Base-by-base conservation (phyloP, 2,329 filamentous ascomycete species). In the Fusarium euwallaceae region DNA sequence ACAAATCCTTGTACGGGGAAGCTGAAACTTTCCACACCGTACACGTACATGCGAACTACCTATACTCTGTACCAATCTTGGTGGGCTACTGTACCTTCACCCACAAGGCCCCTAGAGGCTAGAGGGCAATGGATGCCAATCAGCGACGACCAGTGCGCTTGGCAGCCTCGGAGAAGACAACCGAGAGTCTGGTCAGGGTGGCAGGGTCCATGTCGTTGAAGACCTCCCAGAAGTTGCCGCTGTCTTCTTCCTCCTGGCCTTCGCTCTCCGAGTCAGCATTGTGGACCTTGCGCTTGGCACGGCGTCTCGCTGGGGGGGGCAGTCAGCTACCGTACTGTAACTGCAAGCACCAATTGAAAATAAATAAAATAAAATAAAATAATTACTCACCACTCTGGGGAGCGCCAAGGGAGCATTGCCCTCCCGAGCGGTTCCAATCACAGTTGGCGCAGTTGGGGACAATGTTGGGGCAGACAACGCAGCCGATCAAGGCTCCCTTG, bases 361-460 rank as follows among this genome's bases (percentile, higher is more conserved):
- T 34, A 34, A 34, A 34, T 10, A 32, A 32, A 32, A 29, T 29
- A 29, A 32, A 32, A 32, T 10, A 11, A 34, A 34, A 34, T 22
- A 34, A 27, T 8, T 20, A 41, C 22, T 41, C 10, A 60, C 58
- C 24, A 14, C 17, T 41, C 32, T 34, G 32, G 32, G 32, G 32
- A 14, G 32, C 16, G 56, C 34, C 29, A 24, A 60, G 37, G 14
- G 58, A 60, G 24, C 58, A 43, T 17, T 27, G 17, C 20, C 22
- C 27, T n/a, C 58, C 58, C 10, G 58, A 60, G 58, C 58, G 58
- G 37, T 60, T 60, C 58, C 58, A 60, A 27, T 60, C 58, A 43
- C 58, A 60, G 37, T 60, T 59, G 36, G 56, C 56, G 36, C 56
- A 59, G 56, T 39, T 59, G 56, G 56, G 9, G 36, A n/a, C 16